Evolutionary conservation across 805 yeast species (phyloP).

Genomic region (Wickerhamiella domercqiae): DNA sequence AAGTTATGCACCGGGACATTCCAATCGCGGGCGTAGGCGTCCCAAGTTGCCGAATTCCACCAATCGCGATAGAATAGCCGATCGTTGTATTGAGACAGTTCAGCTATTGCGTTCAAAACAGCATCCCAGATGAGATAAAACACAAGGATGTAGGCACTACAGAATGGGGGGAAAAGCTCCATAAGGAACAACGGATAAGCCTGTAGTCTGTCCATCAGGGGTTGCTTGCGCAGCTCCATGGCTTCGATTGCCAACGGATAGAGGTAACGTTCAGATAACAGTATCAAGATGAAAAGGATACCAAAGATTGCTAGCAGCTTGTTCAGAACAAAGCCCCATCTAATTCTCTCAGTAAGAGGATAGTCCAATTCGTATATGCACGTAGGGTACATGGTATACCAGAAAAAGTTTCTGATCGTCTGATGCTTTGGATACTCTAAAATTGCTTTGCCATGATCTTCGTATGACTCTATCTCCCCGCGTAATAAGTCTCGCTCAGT

Average conservation of each 20-base stretch:
- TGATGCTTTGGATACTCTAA: constrained; percentile 63
- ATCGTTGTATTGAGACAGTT: constrained; percentile 72
- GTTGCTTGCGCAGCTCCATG: constrained; percentile 32
- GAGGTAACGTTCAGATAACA: constrained; percentile 57
- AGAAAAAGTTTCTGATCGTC: constrained; percentile 47
- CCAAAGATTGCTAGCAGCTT: constrained; percentile 78
- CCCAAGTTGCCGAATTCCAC: constrained; percentile 96
- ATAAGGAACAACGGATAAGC: constrained; percentile 44
- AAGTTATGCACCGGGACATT: constrained; percentile 86
- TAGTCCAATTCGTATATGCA: constrained; percentile 54
- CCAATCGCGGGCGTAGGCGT: constrained; percentile 87
- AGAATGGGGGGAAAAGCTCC: constrained; percentile 69
- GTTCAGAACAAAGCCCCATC: constrained; percentile 52
- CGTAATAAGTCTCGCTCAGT: constrained; percentile 2
- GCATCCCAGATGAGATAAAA: constrained; percentile 94
- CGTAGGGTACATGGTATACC: constrained; percentile 79
- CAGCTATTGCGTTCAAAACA: constrained; percentile 79
- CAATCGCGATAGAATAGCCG: constrained; percentile 89
- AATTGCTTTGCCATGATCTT: constrained; percentile 17
- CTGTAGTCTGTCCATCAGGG: constrained; percentile 31
- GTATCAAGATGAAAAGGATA: constrained; percentile 64
- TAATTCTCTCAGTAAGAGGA: constrained; percentile 56
- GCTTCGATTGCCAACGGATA: constrained; percentile 61
- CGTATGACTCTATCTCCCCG: neutral
- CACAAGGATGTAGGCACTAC: constrained; percentile 55